A percentile compares a stretch with the other conserved stretches of the same genome.
phyloP scores from a whole-genome alignment of 495 filamentous ascomycete genomes.

The Penicillium manginii region DNA sequence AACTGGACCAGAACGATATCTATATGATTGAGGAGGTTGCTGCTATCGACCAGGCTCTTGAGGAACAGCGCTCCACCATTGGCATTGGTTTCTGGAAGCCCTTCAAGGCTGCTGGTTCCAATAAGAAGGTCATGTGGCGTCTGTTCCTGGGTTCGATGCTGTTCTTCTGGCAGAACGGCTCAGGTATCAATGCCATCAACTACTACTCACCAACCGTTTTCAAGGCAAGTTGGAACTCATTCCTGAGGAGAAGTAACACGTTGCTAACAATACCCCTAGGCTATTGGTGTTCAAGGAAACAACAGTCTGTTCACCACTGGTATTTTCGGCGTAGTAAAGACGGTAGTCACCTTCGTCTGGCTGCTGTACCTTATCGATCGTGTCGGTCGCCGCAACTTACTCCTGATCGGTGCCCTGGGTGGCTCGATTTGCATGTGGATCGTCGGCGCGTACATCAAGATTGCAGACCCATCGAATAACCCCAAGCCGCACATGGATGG shows the following conservation, averaged over 20 bases:
- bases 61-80: conserved; percentile 60
- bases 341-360: conserved; percentile 63
- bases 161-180: conserved; percentile 71
- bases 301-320: conserved; percentile 57
- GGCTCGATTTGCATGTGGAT: conserved; percentile 75
- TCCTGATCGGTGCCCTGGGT: conserved; percentile 73
- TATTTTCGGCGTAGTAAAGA: conserved; percentile 60
- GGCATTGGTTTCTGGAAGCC: conserved; percentile 72
- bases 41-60: conserved; percentile 63
- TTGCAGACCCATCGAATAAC: conserved; percentile 50
- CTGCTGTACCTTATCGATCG: conserved; percentile 73
- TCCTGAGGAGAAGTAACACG: too few relatives aligned
- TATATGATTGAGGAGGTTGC: conserved; percentile 70
- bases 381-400: conserved; percentile 67
- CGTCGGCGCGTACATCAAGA: conserved; percentile 71
- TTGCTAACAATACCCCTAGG: conserved; percentile 21
- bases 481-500: conserved; percentile 44
- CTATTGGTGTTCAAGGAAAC: conserved; percentile 59
- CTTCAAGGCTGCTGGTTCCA: conserved; percentile 59
- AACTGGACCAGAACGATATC: conserved; percentile 58
- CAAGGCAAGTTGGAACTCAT: conserved; percentile 22
- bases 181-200: conserved; percentile 72
- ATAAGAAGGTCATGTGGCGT: conserved; percentile 62
- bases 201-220: conserved; percentile 68
- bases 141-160: conserved; percentile 70